Evolutionary conservation across 257 asterid genomes (phyloP).

Genomic region (Penstemon eatonii): DNA sequence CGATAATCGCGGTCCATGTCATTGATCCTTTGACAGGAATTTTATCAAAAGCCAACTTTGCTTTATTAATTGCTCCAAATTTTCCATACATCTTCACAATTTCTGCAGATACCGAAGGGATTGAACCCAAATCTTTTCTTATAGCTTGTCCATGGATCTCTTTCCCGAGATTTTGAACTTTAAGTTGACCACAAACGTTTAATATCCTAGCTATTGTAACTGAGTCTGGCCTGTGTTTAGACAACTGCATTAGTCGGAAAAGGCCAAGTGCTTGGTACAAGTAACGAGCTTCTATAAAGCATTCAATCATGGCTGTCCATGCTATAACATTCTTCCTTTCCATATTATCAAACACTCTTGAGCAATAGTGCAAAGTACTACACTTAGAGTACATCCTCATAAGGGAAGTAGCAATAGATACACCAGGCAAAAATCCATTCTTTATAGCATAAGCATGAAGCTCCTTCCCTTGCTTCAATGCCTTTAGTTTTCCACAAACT

Average conservation of each 20-base stretch:
- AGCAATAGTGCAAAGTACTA: slow-evolving; percentile 49
- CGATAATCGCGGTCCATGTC: slow-evolving; percentile 86
- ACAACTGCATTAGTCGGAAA: slow-evolving; percentile 74
- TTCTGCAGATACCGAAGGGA: slow-evolving; percentile 75
- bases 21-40: slow-evolving; percentile 67
- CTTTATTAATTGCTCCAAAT: slow-evolving; percentile 50
- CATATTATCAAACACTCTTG: slow-evolving; percentile 56
- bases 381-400: slow-evolving; percentile 94
- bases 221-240: slow-evolving; percentile 85
- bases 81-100: slow-evolving; percentile 74
- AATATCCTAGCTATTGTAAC: slow-evolving; percentile 65
- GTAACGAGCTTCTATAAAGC: slow-evolving; percentile 51
- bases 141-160: slow-evolving; percentile 79
- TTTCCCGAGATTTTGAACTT: slow-evolving; percentile 55
- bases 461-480: slow-evolving; percentile 71
- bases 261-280: slow-evolving; percentile 53
- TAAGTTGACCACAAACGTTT: slow-evolving; percentile 55
- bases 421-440: slow-evolving; percentile 47
- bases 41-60: slow-evolving; percentile 53
- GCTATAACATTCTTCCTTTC: slow-evolving; percentile 72
- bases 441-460: slow-evolving; percentile 69
- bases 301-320: slow-evolving; percentile 95
- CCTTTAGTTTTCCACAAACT: slow-evolving; percentile 73
- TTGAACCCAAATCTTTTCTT: slow-evolving; percentile 49
- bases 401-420: slow-evolving; percentile 68